phyloP scores from a whole-genome alignment of 2,329 filamentous ascomycete genomes.

The Aspergillus sp. region DNA sequence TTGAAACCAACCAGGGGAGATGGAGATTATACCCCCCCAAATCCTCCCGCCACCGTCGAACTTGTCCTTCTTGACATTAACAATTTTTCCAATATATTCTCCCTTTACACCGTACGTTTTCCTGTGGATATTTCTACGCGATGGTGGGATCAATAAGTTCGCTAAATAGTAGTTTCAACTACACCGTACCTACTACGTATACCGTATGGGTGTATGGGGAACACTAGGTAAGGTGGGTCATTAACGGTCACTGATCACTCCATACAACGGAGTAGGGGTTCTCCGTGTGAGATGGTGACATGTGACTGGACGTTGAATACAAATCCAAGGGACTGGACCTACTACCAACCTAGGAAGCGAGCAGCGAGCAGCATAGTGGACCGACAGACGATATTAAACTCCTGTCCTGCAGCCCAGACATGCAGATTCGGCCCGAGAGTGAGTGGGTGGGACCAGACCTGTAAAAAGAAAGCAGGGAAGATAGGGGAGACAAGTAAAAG shows the following conservation, averaged over 20 bases:
- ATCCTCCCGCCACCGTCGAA: no score
- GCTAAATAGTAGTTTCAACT: not conserved
- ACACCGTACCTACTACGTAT: not conserved
- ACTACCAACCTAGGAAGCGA: not conserved
- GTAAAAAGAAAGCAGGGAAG: not conserved
- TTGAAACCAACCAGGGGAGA: no score
- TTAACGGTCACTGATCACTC: not conserved
- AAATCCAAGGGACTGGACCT: no score
- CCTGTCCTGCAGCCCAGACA: constrained; percentile 15
- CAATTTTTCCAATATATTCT: no score
- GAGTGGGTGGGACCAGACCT: constrained; percentile 11
- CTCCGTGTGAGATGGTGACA: not conserved
- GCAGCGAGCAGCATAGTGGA: not conserved
- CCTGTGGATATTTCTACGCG: no score
- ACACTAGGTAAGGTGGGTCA: not conserved
- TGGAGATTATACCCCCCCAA: no score
- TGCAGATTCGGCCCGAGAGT: constrained; percentile 20
- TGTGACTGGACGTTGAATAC: no score
- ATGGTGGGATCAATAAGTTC: no score
- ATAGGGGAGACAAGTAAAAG: not conserved
- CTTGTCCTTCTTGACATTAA: no score
- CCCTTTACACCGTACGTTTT: no score
- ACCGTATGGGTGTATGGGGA: not conserved
- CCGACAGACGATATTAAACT: constrained; percentile 4
- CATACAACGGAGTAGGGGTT: no score